Evolutionary conservation across 2,329 filamentous ascomycete species (phyloP), one percentile per base, ranked within the genome.

Genomic region (Zymoseptoria brevis): DNA sequence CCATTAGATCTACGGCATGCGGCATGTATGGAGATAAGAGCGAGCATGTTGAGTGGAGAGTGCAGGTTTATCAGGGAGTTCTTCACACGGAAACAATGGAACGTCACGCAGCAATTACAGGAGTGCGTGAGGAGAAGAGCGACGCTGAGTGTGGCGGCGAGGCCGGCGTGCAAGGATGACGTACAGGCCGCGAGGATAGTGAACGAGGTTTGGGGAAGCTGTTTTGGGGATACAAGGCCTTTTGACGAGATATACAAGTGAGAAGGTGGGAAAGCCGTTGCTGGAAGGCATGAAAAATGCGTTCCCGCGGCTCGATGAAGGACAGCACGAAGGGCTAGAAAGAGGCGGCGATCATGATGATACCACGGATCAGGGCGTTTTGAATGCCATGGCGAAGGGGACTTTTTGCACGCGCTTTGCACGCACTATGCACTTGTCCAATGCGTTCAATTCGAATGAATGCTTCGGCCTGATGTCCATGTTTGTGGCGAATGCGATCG

Each of bases 131-230:
- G 91, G 61, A 79, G 84, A 70, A 81, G 94, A 67, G 94, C 94
- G 9, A 85, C 90, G 35, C 77, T 88, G 66, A 95, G 89, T 21
- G 84, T 99, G 67, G 83, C 85, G 77, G 86, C 83, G 35, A 81
- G 94, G 62, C 90, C 91, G 16, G 81, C 82, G 53, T 94, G 92
- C 72, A 89, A 89, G 73, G 89, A 96, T 74, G 87, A 96, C 68
- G 85, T 86, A 13, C 89, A 97, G 66, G 94, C 94, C 3, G 83
- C 85, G 55, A 90, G 88, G 76, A 86, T 95, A 24, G 90, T 99
- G 59, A 94, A 97, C 75, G 87, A 96, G 75, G 94, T 99, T n/a
- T 99, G 93, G 90, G 92, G 96, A 67, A 96, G 91, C 68, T 99
- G 94, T 75, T 99, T 96, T 73, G 79, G 84, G 55, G 94, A 99